Evolutionary conservation across 805 yeast species (phyloP).

Genomic region (Lachancea dasiensis): DNA sequence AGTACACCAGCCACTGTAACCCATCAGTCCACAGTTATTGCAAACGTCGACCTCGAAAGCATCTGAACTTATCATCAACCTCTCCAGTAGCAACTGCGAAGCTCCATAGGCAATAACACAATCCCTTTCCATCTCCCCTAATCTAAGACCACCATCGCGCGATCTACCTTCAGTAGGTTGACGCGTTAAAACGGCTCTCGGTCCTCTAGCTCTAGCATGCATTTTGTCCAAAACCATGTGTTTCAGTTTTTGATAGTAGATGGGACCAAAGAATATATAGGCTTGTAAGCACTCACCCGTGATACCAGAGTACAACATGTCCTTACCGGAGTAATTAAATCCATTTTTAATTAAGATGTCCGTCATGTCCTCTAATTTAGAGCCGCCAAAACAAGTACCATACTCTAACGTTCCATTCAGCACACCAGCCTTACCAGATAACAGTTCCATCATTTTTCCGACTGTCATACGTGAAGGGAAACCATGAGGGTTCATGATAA

Average conservation of each 20-base stretch:
- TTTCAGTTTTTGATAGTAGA: slow-evolving; percentile 94
- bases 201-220: slow-evolving; percentile 99
- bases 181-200: slow-evolving; percentile 94
- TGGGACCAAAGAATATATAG: slow-evolving; percentile 96
- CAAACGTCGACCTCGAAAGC: slow-evolving; percentile 97
- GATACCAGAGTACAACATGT: slow-evolving; percentile 94
- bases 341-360: slow-evolving; percentile 85
- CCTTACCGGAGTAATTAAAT: slow-evolving; percentile 92
- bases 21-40: slow-evolving; percentile 92
- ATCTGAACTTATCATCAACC: slow-evolving; percentile 94
- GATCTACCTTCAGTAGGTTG: slow-evolving; percentile 99
- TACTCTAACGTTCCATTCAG: slow-evolving; percentile 85
- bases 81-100: slow-evolving; percentile 84
- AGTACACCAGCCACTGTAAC: slow-evolving; percentile 97
- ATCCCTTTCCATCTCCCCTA: slow-evolving; percentile 99
- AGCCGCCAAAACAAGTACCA: slow-evolving; percentile 98
- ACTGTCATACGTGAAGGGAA: slow-evolving; percentile 99
- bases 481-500: slow-evolving; percentile 97
- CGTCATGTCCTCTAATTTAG: slow-evolving; percentile 94
- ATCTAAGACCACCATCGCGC: slow-evolving; percentile 97
- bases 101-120: slow-evolving; percentile 99
- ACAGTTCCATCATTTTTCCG: slow-evolving; percentile 94
- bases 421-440: slow-evolving; percentile 97
- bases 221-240: slow-evolving; percentile 98
- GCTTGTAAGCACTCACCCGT: slow-evolving; percentile 98